phyloP scores from a whole-genome alignment of 306 rosid genomes.

The Vicia faba region DNA sequence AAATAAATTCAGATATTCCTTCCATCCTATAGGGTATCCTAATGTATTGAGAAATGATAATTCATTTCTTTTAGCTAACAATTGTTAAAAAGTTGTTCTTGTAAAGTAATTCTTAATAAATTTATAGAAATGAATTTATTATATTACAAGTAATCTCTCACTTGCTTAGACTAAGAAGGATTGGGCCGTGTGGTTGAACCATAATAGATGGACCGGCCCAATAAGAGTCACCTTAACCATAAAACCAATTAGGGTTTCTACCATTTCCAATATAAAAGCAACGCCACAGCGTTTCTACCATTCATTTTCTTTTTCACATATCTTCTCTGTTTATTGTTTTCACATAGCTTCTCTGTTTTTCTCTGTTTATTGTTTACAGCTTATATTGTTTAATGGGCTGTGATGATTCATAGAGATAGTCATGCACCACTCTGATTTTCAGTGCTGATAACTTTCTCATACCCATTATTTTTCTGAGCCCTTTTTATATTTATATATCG shows the following conservation, averaged over 20 bases:
- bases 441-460: slow-evolving; percentile 78
- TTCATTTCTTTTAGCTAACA: too few species aligned
- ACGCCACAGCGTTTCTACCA: background rate
- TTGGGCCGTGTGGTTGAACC: background rate
- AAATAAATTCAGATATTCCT: too few species aligned
- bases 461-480: slow-evolving; percentile 66
- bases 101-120: too few species aligned
- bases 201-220: background rate
- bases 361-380: background rate
- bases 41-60: too few species aligned
- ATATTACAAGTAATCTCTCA: too few species aligned
- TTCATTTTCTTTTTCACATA: background rate
- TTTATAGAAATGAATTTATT: too few species aligned
- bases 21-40: too few species aligned
- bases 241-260: slow-evolving; percentile 10
- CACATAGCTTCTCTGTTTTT: background rate
- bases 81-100: too few species aligned
- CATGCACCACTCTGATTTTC: slow-evolving; percentile 98
- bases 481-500: background rate
- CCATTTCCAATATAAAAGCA: background rate
- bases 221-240: background rate
- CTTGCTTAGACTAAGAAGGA: too few species aligned
- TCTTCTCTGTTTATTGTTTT: too few species aligned
- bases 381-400: slow-evolving; percentile 26
- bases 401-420: slow-evolving; percentile 71